Evolutionary conservation across 768 basidiomycete species (phyloP).

Genomic region (Hygrophorus russula): DNA sequence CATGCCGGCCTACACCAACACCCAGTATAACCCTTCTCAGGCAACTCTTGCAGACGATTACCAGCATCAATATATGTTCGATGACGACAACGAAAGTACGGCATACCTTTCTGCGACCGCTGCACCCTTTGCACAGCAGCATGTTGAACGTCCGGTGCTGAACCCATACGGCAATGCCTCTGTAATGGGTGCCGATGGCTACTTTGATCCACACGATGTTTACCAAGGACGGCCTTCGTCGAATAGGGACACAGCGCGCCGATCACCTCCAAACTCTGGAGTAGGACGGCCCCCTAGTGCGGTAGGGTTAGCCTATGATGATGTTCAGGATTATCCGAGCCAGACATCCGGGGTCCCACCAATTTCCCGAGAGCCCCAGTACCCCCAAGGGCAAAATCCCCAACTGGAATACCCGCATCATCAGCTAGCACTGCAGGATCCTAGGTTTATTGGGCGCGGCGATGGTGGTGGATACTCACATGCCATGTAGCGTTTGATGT

Average conservation of each 20-base stretch:
- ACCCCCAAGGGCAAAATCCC: too few relatives aligned
- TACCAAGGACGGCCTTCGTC: slow-evolving; percentile 41
- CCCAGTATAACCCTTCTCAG: slow-evolving; percentile 50
- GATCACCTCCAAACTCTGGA: slow-evolving; percentile 12
- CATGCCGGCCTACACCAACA: slow-evolving; percentile 65
- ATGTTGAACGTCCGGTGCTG: slow-evolving; percentile 17
- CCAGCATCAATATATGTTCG: slow-evolving; percentile 35
- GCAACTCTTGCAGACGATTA: slow-evolving; percentile 43
- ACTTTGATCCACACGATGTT: slow-evolving; percentile 29
- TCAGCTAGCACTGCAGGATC: too few relatives aligned
- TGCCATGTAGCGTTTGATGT: not conserved
- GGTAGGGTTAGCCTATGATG: slow-evolving; percentile 20
- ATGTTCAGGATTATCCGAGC: slow-evolving; percentile 11
- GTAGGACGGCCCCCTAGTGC: not conserved
- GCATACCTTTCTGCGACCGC: slow-evolving; percentile 46
- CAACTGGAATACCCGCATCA: too few relatives aligned
- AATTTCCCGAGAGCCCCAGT: not conserved
- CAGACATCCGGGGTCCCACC: slow-evolving; percentile 5
- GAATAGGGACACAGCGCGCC: slow-evolving; percentile 14
- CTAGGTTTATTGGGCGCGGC: too few relatives aligned
- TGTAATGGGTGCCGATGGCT: slow-evolving; percentile 25
- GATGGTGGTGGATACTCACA: too few relatives aligned
- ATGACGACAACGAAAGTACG: slow-evolving; percentile 62
- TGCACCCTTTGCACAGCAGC: slow-evolving; percentile 46
- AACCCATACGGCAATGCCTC: slow-evolving; percentile 7